A percentile compares a stretch with the other conserved stretches of the same genome.
Conservation (phyloP, 225 moss, liverwort and hornwort species). For the Bryum argenteum region DNA sequence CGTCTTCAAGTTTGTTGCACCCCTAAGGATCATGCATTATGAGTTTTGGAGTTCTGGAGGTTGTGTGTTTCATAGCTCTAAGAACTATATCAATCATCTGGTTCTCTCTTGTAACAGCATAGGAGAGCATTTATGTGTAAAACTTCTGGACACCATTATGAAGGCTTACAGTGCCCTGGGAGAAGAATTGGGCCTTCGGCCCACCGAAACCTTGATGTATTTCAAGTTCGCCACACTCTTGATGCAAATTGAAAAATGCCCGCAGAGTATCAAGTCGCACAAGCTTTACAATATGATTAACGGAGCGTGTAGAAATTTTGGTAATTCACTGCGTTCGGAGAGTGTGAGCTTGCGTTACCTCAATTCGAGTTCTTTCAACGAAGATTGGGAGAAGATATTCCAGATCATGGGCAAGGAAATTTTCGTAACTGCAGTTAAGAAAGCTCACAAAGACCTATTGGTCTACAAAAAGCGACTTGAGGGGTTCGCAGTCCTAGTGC, state of each 20-base stretch:
- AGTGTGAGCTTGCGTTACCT: constrained; percentile 45
- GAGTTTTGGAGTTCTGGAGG: not conserved
- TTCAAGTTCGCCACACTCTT: constrained; percentile 46
- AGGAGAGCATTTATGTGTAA: constrained; percentile 44
- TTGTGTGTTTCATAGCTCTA: constrained; percentile 14
- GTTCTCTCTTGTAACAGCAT: constrained; percentile 35
- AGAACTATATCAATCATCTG: constrained; percentile 15
- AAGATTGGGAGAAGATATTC: constrained; percentile 54
- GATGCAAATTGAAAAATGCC: constrained; percentile 51
- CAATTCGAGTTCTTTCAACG: constrained; percentile 23
- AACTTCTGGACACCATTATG: constrained; percentile 37
- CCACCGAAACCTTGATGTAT: constrained; percentile 39
- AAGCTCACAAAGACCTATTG: constrained; percentile 34
- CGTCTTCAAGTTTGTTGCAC: not conserved
- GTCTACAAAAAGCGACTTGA: constrained; percentile 39
- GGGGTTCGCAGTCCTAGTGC: constrained; percentile 37
- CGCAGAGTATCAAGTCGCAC: constrained; percentile 35
- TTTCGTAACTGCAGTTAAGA: constrained; percentile 36
- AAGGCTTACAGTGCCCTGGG: constrained; percentile 19
- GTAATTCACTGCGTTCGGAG: constrained; percentile 27
- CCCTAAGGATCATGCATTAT: not conserved
- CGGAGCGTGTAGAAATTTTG: constrained; percentile 33
- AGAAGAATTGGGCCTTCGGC: constrained; percentile 24
- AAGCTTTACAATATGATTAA: constrained; percentile 28
- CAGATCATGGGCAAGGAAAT: constrained; percentile 33